phyloP scores from a whole-genome alignment of 768 basidiomycete species.

The Gautieria morchelliformis region DNA sequence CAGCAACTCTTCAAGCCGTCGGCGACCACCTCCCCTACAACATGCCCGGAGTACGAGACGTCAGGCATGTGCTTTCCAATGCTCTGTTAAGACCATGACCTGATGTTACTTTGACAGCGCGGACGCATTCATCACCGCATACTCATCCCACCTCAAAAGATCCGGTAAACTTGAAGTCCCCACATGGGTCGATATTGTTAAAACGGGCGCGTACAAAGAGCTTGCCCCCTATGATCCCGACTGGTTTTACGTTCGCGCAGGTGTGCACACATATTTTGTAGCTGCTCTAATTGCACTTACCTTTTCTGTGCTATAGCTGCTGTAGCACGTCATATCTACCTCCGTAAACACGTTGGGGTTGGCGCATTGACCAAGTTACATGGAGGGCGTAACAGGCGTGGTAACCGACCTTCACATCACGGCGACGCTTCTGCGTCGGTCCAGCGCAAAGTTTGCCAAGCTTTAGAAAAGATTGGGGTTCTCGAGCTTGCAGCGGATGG shows the following conservation, averaged over 20 bases:
- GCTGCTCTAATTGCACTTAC: not conserved
- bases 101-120: conserved; percentile 42
- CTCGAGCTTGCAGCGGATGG: conserved; percentile 90
- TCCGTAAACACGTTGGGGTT: conserved; percentile 93
- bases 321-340: conserved; percentile 98
- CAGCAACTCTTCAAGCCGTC: conserved; percentile 6
- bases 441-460: conserved; percentile 93
- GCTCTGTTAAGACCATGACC: not conserved
- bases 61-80: conserved; percentile 25
- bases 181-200: conserved; percentile 96
- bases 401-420: conserved; percentile 95
- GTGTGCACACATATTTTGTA: conserved; percentile 37
- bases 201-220: conserved; percentile 96
- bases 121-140: conserved; percentile 88
- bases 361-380: conserved; percentile 93
- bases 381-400: conserved; percentile 91
- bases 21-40: conserved; percentile 16
- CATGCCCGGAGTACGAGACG: conserved; percentile 40
- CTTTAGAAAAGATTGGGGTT: conserved; percentile 97
- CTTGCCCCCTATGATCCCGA: conserved; percentile 98
- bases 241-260: conserved; percentile 99
- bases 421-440: conserved; percentile 76
- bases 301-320: conserved; percentile 50
- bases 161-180: conserved; percentile 99
- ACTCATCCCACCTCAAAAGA: conserved; percentile 93